These are phyloP conservation scores for Ophiocordyceps australis DNA, from an alignment of 2,329 filamentous ascomycete species.

Conservation along the genomic window DNA sequence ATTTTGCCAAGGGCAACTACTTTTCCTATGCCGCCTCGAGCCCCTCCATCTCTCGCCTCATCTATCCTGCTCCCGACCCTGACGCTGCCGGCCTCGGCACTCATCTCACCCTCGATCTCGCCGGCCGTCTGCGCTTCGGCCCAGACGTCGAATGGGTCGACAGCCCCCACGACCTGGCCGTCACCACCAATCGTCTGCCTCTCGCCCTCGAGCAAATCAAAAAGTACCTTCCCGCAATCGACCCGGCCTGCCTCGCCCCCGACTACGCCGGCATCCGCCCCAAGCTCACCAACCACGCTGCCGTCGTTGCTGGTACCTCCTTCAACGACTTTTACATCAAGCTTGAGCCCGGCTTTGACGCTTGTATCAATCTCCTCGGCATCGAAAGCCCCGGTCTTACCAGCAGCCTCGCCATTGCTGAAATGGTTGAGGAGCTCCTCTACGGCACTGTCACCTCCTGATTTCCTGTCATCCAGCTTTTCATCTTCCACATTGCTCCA, in stretches of 20 bases:
- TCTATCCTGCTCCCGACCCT: constrained; percentile 76
- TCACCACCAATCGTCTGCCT: constrained; percentile 42
- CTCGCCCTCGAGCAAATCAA: constrained; percentile 58
- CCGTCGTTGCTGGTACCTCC: constrained; percentile 42
- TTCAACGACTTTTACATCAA: constrained; percentile 76
- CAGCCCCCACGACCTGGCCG: constrained; percentile 47
- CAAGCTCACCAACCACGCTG: constrained; percentile 47
- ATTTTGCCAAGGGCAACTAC: constrained; percentile 90
- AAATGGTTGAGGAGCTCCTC: constrained; percentile 43
- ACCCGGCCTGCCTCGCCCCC: constrained; percentile 44
- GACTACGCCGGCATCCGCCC: constrained; percentile 90
- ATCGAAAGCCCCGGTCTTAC: constrained; percentile 92
- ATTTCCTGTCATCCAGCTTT: too few species aligned
- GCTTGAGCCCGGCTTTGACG: constrained; percentile 58
- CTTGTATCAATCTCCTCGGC: constrained; percentile 78
- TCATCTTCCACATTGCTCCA: too few species aligned
- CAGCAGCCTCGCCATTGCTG: constrained; percentile 68
- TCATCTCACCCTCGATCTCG: constrained; percentile 81
- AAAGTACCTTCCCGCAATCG: constrained; percentile 59
- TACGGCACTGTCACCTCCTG: constrained; percentile 14
- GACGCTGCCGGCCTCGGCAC: constrained; percentile 78
- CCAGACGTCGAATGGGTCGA: constrained; percentile 92
- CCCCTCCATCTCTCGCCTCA: constrained; percentile 50
- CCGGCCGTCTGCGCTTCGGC: constrained; percentile 72
- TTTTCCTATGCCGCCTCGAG: constrained; percentile 58